These are phyloP conservation scores for Calonectria honghensis DNA, from an alignment of 2,329 filamentous ascomycete genomes.

Conservation along the genomic window DNA sequence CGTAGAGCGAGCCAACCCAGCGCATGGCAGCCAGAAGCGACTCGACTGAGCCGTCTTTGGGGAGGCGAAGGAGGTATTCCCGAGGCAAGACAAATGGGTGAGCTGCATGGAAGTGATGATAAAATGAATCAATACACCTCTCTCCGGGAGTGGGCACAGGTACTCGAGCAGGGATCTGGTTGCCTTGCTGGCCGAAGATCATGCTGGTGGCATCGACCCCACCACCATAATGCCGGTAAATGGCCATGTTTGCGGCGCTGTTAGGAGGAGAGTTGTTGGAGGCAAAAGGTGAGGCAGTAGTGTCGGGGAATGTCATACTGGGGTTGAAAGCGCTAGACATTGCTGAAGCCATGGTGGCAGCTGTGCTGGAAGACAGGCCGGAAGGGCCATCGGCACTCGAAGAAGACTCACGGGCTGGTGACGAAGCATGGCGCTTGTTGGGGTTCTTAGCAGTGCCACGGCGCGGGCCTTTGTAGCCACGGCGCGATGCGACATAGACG, in stretches of 20 bases:
- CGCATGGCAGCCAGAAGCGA: constrained; percentile 73
- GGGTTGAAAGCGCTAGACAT: constrained; percentile 42
- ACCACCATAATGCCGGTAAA: constrained; percentile 48
- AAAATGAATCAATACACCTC: constrained; percentile 75
- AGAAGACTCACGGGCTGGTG: constrained; percentile 53
- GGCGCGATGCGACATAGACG: constrained; percentile 82
- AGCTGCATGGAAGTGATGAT: constrained; percentile 73
- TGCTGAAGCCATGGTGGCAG: constrained; percentile 39
- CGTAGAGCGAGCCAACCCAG: constrained; percentile 74
- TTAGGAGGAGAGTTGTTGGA: constrained; percentile 39
- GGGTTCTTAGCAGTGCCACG: constrained; percentile 64
- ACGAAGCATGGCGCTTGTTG: constrained; percentile 71
- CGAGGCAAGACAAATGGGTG: constrained; percentile 76
- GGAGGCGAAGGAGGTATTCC: constrained; percentile 67
- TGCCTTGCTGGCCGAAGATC: constrained; percentile 40
- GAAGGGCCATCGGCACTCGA: constrained; percentile 60
- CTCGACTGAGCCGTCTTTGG: constrained; percentile 68
- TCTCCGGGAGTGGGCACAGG: constrained; percentile 65
- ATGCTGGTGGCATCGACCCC: constrained; percentile 49
- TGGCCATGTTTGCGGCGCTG: constrained; percentile 35
- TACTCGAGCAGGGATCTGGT: constrained; percentile 46
- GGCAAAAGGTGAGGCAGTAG: constrained; percentile 49
- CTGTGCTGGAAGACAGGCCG: constrained; percentile 63
- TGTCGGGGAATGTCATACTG: constrained; percentile 39
- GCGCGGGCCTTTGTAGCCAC: constrained; percentile 80